Evolutionary conservation across 495 filamentous ascomycete species (phyloP), one percentile per base, ranked within the genome.

Genomic region (Penicillium angulare): DNA sequence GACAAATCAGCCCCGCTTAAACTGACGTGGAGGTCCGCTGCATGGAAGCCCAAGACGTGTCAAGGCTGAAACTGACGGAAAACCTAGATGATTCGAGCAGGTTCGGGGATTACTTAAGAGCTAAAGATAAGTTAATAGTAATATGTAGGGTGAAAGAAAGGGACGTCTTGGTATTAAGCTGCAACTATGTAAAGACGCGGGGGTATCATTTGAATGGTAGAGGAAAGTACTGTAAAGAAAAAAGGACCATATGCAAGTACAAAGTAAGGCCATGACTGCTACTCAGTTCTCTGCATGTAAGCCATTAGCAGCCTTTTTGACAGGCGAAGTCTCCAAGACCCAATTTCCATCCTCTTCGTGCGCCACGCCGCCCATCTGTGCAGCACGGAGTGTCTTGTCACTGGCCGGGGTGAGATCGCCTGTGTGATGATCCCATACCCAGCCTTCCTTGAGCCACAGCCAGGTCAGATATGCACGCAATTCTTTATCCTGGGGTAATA

Each of bases 371-470:
- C 85, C 82, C 40, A 72, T 71, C 29, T 75, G 64, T 3, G 87
- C 86, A 27, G 83, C 81, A 40, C 68, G 71, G 53, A 85, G 73
- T 54, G 81, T 56, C 50, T 80, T 75, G 13, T 77, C 78, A 32
- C 74, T 63, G 3, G 88, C 79, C 38, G 71, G 56, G 41, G 76
- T 76, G 52, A 76, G 77, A 35, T 86, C 73, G 0, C 90, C 90
- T 1, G 87, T 89, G 44, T 73, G 58, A 0, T 80, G 80, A 71
- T 96, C 82, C 90, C 90, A 96, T 10, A 79, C 71, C 78, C 83
- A 89, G 1, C 92, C 92, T 53, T 95, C 87, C 48, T 85, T 84
- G 47, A 89, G 75, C 92, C 93, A 97, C 78, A 89, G 85, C 92
- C 92, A 97, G 2, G 86, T 73, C 58, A 96, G 62, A 71, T 86